A percentile compares a stretch with the other conserved stretches of the same genome.
Conservation (phyloP, 1,139 yeast genomes). For the Petasospora fabianii region DNA sequence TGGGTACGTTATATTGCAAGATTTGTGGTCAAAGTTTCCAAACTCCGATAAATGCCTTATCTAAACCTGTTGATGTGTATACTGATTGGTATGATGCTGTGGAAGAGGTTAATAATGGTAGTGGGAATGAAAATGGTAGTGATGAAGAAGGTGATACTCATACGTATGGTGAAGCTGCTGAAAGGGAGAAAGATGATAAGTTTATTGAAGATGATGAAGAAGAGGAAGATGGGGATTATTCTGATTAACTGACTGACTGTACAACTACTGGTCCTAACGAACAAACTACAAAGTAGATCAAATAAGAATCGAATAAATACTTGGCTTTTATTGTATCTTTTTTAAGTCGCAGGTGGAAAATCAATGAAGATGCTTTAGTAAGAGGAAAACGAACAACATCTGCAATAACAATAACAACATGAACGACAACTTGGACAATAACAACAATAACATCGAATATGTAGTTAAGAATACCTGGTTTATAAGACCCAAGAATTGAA, state of each 20-base stretch:
- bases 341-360: background rate
- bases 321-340: background rate
- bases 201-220: slow-evolving; percentile 30
- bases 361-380: background rate
- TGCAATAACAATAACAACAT: background rate
- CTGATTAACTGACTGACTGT: slow-evolving; percentile 14
- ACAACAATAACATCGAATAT: too few species aligned
- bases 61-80: slow-evolving; percentile 83
- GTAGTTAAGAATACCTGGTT: too few species aligned
- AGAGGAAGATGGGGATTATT: slow-evolving; percentile 30
- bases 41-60: slow-evolving; percentile 66
- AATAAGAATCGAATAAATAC: slow-evolving; percentile 4
- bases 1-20: slow-evolving; percentile 86
- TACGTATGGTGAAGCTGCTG: slow-evolving; percentile 24
- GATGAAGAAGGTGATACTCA: slow-evolving; percentile 26
- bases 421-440: too few species aligned
- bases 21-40: slow-evolving; percentile 95
- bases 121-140: slow-evolving; percentile 31
- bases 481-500: too few species aligned
- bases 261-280: too few species aligned
- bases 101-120: slow-evolving; percentile 82
- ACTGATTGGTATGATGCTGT: slow-evolving; percentile 99
- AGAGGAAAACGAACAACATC: background rate
- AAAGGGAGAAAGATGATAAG: slow-evolving; percentile 19
- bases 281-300: background rate